Base-by-base conservation (phyloP, 2,329 filamentous ascomycete species). In the Aspergillus sp. region DNA sequence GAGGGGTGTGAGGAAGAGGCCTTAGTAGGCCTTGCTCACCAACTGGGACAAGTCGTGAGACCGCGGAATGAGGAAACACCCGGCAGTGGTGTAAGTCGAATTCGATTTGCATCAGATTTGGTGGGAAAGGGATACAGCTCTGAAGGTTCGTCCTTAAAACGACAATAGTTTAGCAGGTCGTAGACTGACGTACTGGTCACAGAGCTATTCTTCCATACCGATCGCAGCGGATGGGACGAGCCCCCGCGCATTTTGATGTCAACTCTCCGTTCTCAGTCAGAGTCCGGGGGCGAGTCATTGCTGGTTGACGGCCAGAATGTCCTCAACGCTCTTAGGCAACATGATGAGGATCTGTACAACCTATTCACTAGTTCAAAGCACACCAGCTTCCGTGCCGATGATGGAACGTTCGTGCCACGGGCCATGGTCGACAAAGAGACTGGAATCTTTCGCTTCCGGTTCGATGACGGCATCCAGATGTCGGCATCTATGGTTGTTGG, bases 141-240 rank as follows among this genome's bases (percentile, higher is more conserved):
- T 51, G 49, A 59, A 50, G 60, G 60, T 62, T 50, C n/a, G 32
- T 5, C n/a, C 3, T 25, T 17, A 3, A 17, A 11, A 17, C 3
- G 51, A 13, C 11, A 3, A n/a, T 23, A 10, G 8, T 13, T 15
- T 48, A 61, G 38, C 32, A 30, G 32, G 10, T 13, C 32, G 5
- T 36, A 36, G 4, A 36, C 32, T 36, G 32, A 36, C 11, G 32
- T 36, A 63, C 50, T 1, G 5, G 8, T 17, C 7, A 3, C 25
- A 60, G 62, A 64, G 25, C 47, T 64, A 6, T 62, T 59, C 13
- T 62, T 64, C 17, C 62, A 64, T 50, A 62, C 59, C 8, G 62
- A 62, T 13, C 59, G 59, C 39, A 64, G 62, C 30, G 62, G 62
- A 13, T 64, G 62, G 62, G 59, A 64, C 2, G 11, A 13, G n/a